Base-by-base conservation (phyloP, 768 basidiomycete genomes). In the Lactarius tabidus region DNA sequence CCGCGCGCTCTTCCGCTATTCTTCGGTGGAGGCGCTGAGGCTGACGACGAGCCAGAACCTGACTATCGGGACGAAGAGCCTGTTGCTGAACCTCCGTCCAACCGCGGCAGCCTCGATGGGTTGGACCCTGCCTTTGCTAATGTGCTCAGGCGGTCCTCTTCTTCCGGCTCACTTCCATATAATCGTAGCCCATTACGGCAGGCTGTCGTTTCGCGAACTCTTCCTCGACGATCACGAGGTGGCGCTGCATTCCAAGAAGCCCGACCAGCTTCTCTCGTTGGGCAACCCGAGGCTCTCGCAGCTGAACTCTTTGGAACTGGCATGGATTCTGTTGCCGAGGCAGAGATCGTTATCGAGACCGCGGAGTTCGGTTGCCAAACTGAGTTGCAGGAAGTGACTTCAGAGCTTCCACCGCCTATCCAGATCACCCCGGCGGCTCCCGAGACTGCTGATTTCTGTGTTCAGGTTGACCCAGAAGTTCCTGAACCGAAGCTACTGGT, bases 71-170 rank as follows among this genome's bases (percentile, higher is more conserved):
- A 76, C 18, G 77, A 74, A 57, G 76, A 75, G 17, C 81, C 3
- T 1, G 77, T 79, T 10, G 77, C 76, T 12, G 74, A 77, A 43
- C 70, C 75, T 15, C 75, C 72, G 10, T 87, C 86, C 4, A 89
- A 89, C 70, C 80, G 87, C 39, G 84, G 84, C 7, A 90, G 87
- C 70, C 82, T 91, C 5, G 91, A 93, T 62, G 91, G 91, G 52
- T 91, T 95, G 89, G 93, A 94, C 67, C 93, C 93, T 12, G 82
- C 78, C 1, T 95, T 91, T 71, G 91, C 91, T 60, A 90, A 90
- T 65, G 81, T 92, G 17, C 84, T 93, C 53, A 84, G 84, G 62
- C 86, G 87, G 45, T 76, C 81, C 6, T 74, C 77, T 0, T 80
- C 77, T 23, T 74, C 76, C 55, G 77, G 76, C 45, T 78, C 80